Evolutionary conservation across 1,284 basidiomycete species (phyloP), one percentile per base, ranked within the genome.

Genomic region (Polyporus tsugae): DNA sequence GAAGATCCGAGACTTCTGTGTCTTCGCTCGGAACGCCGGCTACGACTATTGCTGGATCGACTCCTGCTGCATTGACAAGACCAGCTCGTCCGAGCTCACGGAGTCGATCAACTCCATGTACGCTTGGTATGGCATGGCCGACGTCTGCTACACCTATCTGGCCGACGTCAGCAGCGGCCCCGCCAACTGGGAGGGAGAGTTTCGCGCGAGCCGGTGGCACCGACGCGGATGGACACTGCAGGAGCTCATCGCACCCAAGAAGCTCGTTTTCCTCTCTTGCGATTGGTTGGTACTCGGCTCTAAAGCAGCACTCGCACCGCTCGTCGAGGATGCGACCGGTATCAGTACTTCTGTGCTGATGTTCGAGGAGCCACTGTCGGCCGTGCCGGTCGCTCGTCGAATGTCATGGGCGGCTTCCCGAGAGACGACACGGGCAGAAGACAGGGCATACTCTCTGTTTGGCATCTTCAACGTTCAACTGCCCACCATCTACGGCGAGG

Each of bases 91-190:
- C 15, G 71, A 72, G 52, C 67, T 72, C 2, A 70, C 71, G 1
- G 71, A 72, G 35, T 67, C 71, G 1, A 46, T 70, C 58, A 72
- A 72, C 65, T 72, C 71, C 35, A 70, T 72, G 67, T 70, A 60
- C 63, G 19, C 64, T 25, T 69, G 69, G 69, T 72, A 72, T 35
- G 64, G 60, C 10, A 60, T 63, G 15, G 68, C 71, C 0, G 53
- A 66, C n/a, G 69, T 70, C 36, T 72, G 71, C 63, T 72, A 63
- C 13, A 69, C 65, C 17, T 65, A 60, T 39, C 71, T 72, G 19
- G 42, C 52, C 49, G 71, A 72, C 49, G 66, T 72, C 41, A 53
- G 15, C 9, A 44, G 63, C 59, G 58, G 41, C 55, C 63, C 38
- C 59, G 57, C 4, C 41, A 19, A 11, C 17, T 55, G 52, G 52